These are phyloP conservation scores for Suillus luteus DNA, from an alignment of 768 basidiomycete species.

Conservation along the genomic window DNA sequence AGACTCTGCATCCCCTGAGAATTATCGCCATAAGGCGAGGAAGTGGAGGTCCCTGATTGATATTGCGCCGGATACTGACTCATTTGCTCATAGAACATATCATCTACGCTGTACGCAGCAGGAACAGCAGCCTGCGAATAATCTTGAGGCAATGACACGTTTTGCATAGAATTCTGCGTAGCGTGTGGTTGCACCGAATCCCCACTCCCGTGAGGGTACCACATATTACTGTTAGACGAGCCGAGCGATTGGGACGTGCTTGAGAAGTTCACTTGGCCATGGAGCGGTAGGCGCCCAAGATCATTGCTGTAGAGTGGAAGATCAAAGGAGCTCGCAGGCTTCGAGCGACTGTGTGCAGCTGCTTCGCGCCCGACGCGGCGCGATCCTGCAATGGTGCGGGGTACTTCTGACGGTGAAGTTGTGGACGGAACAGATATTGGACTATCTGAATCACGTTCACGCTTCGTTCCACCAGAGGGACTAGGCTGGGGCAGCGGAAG, in stretches of 20 bases:
- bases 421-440: constrained; percentile 28
- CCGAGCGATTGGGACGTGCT: constrained; percentile 11
- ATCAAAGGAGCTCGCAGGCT: constrained; percentile 26
- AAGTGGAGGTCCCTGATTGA: not conserved
- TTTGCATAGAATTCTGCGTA: constrained; percentile 6
- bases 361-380: constrained; percentile 36
- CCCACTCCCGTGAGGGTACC: constrained; percentile 22
- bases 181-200: constrained; percentile 5
- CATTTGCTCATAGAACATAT: constrained; percentile 25
- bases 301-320: constrained; percentile 61
- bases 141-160: not conserved
- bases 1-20: constrained; percentile 3
- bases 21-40: not conserved
- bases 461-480: constrained; percentile 55
- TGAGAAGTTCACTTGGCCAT: constrained; percentile 31
- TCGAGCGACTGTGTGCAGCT: constrained; percentile 15
- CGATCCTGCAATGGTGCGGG: constrained; percentile 36
- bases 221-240: constrained; percentile 18
- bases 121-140: constrained; percentile 2
- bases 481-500: constrained; percentile 63
- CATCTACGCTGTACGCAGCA: constrained; percentile 24
- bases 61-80: constrained; percentile 8
- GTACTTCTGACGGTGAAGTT: constrained; percentile 17
- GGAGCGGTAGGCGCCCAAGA: constrained; percentile 54
- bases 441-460: constrained; percentile 62